Evolutionary conservation across 768 basidiomycete genomes (phyloP).

Genomic region (Omphalotus guepiniiformis): DNA sequence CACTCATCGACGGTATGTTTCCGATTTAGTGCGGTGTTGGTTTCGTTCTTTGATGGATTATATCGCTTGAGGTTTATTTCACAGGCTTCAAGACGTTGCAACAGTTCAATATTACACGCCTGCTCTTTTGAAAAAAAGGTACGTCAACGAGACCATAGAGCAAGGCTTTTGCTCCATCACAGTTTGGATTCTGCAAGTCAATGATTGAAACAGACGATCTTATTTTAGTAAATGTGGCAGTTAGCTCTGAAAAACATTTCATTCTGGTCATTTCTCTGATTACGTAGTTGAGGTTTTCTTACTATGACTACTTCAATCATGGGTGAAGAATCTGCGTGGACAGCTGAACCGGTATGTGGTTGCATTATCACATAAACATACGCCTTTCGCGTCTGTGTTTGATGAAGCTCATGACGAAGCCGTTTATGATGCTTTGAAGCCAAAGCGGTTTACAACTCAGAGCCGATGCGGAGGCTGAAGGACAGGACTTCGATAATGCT

Average conservation of each 20-base stretch:
- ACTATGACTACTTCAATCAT: background rate
- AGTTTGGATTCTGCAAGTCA: background rate
- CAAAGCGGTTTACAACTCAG: background rate
- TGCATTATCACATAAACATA: background rate
- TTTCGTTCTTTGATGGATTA: too few relatives aligned
- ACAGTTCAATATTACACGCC: background rate
- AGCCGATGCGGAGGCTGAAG: background rate
- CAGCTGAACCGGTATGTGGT: background rate
- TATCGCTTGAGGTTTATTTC: background rate
- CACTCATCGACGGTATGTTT: background rate
- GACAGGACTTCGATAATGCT: constrained; percentile 10
- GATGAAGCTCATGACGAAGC: background rate
- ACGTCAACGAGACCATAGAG: background rate
- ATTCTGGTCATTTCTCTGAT: background rate
- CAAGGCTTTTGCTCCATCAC: background rate
- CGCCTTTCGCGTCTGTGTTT: background rate
- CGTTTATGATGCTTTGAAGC: background rate
- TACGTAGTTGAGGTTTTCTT: background rate
- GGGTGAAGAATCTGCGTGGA: background rate
- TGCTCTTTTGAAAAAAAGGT: background rate
- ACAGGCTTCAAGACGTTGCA: background rate
- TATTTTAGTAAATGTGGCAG: background rate
- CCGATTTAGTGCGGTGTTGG: too few relatives aligned
- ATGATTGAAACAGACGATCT: background rate
- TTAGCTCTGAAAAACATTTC: background rate